phyloP scores from a whole-genome alignment of 1,284 basidiomycete species.

The Athelia sp. region DNA sequence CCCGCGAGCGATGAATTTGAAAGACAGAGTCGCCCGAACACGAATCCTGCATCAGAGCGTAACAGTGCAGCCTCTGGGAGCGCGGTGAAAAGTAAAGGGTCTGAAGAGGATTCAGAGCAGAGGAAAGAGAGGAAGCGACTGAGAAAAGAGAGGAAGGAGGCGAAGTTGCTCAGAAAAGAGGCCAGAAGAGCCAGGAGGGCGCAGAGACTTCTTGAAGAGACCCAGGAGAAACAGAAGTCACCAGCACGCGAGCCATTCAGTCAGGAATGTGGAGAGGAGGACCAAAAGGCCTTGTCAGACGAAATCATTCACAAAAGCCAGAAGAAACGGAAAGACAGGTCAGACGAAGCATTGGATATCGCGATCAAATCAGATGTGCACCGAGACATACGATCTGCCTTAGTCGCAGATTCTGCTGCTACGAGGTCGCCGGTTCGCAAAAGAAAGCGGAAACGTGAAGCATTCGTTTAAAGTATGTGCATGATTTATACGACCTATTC shows the following conservation, averaged over 20 bases:
- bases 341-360: conserved; percentile 9
- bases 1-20: conserved; percentile 27
- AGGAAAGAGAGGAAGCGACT: conserved; percentile 18
- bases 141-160: conserved; percentile 18
- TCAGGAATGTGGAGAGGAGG: no score
- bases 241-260: no score
- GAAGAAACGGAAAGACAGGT: conserved; percentile 3
- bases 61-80: background rate
- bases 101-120: conserved; percentile 11
- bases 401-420: conserved; percentile 4
- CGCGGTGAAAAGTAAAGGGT: background rate
- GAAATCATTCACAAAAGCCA: background rate
- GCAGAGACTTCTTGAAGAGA: conserved; percentile 1
- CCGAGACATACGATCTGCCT: no score
- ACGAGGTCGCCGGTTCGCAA: conserved; percentile 6
- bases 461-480: background rate
- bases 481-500: background rate
- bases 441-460: conserved; percentile 17
- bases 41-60: background rate
- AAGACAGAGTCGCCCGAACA: background rate
- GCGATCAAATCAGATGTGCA: no score
- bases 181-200: conserved; percentile 13
- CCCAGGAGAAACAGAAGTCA: conserved; percentile 8
- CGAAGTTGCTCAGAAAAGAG: background rate
- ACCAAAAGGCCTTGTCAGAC: background rate